phyloP scores from a whole-genome alignment of 257 asterid genomes.

The Gentiana macrophylla region DNA sequence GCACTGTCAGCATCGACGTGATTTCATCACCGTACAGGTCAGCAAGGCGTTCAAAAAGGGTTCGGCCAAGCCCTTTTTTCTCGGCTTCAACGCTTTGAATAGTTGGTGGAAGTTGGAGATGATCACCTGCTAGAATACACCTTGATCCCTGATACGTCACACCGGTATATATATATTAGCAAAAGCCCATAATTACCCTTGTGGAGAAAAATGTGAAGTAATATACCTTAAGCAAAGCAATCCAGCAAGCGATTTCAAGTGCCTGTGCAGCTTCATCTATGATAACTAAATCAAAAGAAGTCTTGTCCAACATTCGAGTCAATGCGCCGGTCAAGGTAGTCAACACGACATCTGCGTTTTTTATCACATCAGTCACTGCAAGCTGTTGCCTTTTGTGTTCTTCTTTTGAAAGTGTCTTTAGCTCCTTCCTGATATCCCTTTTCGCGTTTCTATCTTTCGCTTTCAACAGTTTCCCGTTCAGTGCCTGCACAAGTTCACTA shows the following conservation, averaged over 20 bases:
- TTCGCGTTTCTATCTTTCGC: conserved; percentile 79
- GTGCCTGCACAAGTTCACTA: conserved; percentile 39
- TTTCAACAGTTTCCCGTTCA: conserved; percentile 80
- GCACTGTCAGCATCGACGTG: conserved; percentile 93
- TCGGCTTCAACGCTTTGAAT: conserved; percentile 97
- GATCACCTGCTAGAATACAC: conserved; percentile 91
- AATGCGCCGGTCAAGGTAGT: conserved; percentile 91
- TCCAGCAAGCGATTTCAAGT: conserved; percentile 96
- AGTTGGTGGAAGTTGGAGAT: conserved; percentile 98
- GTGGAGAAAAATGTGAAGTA: too few relatives aligned
- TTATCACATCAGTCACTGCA: conserved; percentile 88
- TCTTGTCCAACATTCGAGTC: conserved; percentile 60
- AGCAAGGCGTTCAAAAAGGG: conserved; percentile 90
- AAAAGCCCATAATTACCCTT: conserved; percentile 1
- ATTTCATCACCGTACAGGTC: conserved; percentile 72
- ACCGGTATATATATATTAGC: conserved; percentile 14
- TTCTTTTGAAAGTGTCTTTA: conserved; percentile 76
- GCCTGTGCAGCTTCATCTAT: conserved; percentile 99
- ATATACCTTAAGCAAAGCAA: conserved; percentile 85
- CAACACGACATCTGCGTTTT: conserved; percentile 73
- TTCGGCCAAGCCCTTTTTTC: conserved; percentile 84
- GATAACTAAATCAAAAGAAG: conserved; percentile 75
- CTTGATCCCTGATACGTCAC: conserved; percentile 52
- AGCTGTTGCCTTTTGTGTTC: conserved; percentile 97
- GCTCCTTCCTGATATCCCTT: conserved; percentile 82